These are phyloP conservation scores for Suhomyces prunicola DNA, from an alignment of 805 yeast species.

Conservation along the genomic window DNA sequence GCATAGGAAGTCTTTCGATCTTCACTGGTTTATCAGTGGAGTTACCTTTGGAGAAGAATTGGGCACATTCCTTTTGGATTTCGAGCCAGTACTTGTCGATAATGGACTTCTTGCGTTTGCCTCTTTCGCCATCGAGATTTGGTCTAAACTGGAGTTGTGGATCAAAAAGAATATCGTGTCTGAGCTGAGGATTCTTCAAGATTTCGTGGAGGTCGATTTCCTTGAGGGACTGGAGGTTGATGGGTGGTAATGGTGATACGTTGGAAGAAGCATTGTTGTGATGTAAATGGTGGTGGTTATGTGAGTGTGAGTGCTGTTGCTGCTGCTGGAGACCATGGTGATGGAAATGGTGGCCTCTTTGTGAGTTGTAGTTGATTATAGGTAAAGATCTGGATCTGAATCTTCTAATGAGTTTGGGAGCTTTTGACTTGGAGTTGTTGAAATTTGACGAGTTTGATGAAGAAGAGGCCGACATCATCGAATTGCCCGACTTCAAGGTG, in stretches of 20 bases:
- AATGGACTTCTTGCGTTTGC: constrained; percentile 67
- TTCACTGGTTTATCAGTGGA: constrained; percentile 15
- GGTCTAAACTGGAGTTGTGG: constrained; percentile 91
- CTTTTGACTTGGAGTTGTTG: constrained; percentile 13
- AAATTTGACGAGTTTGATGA: constrained; percentile 4
- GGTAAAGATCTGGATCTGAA: constrained; percentile 42
- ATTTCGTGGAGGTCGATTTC: constrained; percentile 89
- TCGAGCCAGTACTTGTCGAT: constrained; percentile 85
- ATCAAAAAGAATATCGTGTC: constrained; percentile 91
- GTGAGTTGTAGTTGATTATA: constrained; percentile 34
- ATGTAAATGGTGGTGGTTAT: constrained; percentile 12
- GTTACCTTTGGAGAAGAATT: constrained; percentile 23
- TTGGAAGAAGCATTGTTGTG: constrained; percentile 9
- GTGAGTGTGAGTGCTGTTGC: constrained; percentile 4
- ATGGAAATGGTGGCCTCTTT: constrained; percentile 18
- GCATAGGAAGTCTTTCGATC: constrained; percentile 54
- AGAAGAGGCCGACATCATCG: background rate
- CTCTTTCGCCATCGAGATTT: constrained; percentile 87
- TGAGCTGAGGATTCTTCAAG: constrained; percentile 82
- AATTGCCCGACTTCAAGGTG: background rate
- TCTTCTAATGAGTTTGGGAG: constrained; percentile 34
- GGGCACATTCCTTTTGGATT: constrained; percentile 63
- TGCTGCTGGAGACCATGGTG: constrained; percentile 8
- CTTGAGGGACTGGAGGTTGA: constrained; percentile 71
- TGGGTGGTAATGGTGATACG: constrained; percentile 69